Evolutionary conservation across 257 asterid genomes (phyloP).

Genomic region (Plantago major): DNA sequence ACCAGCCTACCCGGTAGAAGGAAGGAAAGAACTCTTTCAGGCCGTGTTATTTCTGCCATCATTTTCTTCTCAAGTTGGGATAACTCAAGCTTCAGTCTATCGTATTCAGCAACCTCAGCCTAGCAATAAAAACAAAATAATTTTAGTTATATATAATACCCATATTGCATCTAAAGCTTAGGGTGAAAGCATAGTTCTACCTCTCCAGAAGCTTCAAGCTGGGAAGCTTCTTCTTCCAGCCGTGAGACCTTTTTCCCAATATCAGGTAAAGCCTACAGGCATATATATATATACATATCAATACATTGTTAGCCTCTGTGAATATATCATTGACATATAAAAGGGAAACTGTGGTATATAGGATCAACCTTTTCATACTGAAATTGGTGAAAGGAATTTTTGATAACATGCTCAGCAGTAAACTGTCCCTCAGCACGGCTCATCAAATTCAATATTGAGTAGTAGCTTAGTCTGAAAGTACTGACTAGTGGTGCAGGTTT

Average conservation of each 20-base stretch:
- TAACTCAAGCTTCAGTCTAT: constrained; percentile 73
- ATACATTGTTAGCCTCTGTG: constrained; percentile 21
- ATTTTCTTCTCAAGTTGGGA: constrained; percentile 73
- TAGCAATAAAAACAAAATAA: constrained; percentile 28
- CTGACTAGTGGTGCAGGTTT: constrained; percentile 96
- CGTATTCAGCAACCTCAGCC: constrained; percentile 92
- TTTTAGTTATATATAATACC: constrained; percentile 5
- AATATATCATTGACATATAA: constrained; percentile 9
- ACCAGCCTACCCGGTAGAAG: constrained; percentile 98
- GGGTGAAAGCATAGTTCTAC: constrained; percentile 30
- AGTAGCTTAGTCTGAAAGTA: constrained; percentile 96
- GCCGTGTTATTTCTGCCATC: constrained; percentile 84
- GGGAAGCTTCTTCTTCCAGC: constrained; percentile 90
- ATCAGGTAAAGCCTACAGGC: constrained; percentile 81
- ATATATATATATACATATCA: constrained; percentile 22
- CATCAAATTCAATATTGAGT: constrained; percentile 87
- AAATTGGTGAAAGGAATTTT: constrained; percentile 89
- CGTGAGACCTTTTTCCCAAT: constrained; percentile 69
- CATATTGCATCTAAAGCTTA: constrained; percentile 16
- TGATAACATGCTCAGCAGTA: constrained; percentile 96
- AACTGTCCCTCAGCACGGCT: constrained; percentile 98
- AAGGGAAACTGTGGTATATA: constrained; percentile 7
- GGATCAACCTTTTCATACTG: constrained; percentile 88
- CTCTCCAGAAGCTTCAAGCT: constrained; percentile 93
- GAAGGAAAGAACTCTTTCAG: constrained; percentile 82